A percentile compares a stretch with the other conserved stretches of the same genome.
phyloP scores from a whole-genome alignment of 2,329 filamentous ascomycete genomes.

The Hypoxylon sp. region DNA sequence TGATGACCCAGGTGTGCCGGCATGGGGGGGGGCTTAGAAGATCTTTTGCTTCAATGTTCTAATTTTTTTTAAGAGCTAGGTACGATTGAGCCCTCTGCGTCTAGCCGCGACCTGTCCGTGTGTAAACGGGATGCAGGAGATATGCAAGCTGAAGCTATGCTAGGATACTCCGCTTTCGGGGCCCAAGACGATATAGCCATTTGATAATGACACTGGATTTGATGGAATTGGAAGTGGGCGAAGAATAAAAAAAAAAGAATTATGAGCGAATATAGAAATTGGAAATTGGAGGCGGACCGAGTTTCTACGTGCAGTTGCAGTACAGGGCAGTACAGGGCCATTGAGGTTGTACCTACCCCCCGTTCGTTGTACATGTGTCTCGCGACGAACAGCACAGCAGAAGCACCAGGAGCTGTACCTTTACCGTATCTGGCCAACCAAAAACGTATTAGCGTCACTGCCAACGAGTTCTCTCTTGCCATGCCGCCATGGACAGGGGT shows the following conservation, averaged over 20 bases:
- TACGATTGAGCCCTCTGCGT: slow-evolving; percentile 22
- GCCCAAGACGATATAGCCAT: slow-evolving; percentile 28
- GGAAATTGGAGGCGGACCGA: slow-evolving; percentile 34
- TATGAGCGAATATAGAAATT: slow-evolving; percentile 40
- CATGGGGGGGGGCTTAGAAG: too few species aligned
- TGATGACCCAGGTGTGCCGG: slow-evolving; percentile 32
- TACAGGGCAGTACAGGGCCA: too few species aligned
- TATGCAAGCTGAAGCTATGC: slow-evolving; percentile 35
- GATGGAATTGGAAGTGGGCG: slow-evolving; percentile 5
- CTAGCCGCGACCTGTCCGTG: slow-evolving; percentile 23
- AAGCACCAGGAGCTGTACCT: slow-evolving; percentile 10
- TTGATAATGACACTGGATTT: slow-evolving; percentile 17
- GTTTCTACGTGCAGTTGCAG: slow-evolving; percentile 27
- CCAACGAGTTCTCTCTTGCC: slow-evolving; percentile 26
- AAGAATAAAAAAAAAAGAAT: slow-evolving; percentile 12
- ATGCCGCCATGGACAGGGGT: slow-evolving; percentile 29
- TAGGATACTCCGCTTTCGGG: slow-evolving; percentile 36
- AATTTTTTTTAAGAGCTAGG: slow-evolving; percentile 10
- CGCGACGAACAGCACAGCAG: slow-evolving; percentile 33
- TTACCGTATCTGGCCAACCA: slow-evolving; percentile 16
- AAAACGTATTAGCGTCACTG: slow-evolving; percentile 20
- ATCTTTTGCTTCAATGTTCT: slow-evolving; percentile 4
- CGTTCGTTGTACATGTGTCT: slow-evolving; percentile 25
- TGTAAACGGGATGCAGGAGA: slow-evolving; percentile 30
- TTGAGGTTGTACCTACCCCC: slow-evolving; percentile 32